Conservation (phyloP, 352 stramenopile genomes). For the Thalassiosira sp. region DNA sequence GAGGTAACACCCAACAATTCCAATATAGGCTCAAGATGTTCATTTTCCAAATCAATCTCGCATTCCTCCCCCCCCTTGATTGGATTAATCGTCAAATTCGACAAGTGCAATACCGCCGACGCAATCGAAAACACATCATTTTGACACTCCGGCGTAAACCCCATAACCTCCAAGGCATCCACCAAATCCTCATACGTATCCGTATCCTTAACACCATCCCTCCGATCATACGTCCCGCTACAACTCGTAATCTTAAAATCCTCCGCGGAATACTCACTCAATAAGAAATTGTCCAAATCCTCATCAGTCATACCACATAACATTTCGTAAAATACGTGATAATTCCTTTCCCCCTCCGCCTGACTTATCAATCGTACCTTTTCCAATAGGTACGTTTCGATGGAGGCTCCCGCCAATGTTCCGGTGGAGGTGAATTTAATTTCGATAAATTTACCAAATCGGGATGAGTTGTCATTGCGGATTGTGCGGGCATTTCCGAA, state of each 20-base stretch:
- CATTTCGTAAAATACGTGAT: constrained; percentile 92
- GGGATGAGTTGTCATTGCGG: constrained; percentile 95
- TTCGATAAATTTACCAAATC: constrained; percentile 98
- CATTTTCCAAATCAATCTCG: constrained; percentile 74
- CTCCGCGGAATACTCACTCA: constrained; percentile 59
- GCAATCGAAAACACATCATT: neutral
- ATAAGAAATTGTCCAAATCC: constrained; percentile 72
- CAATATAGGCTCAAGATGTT: constrained; percentile 85
- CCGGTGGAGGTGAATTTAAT: constrained; percentile 87
- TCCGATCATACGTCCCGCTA: constrained; percentile 83
- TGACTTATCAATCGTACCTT: constrained; percentile 96
- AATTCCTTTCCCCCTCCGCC: constrained; percentile 93
- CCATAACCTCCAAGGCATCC: constrained; percentile 71
- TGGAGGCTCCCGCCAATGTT: constrained; percentile 58
- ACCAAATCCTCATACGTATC: constrained; percentile 73
- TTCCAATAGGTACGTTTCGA: constrained; percentile 97
- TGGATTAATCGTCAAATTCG: constrained; percentile 86
- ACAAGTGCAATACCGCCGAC: too few species aligned
- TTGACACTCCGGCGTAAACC: too few species aligned
- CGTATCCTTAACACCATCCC: constrained; percentile 71
- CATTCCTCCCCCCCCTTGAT: constrained; percentile 74
- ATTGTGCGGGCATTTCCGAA: constrained; percentile 98
- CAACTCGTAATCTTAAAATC: constrained; percentile 90
- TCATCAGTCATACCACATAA: constrained; percentile 84
- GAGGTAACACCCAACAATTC: constrained; percentile 89